phyloP scores from a whole-genome alignment of 1,284 basidiomycete genomes.

The Ganoderma leucocontextum region DNA sequence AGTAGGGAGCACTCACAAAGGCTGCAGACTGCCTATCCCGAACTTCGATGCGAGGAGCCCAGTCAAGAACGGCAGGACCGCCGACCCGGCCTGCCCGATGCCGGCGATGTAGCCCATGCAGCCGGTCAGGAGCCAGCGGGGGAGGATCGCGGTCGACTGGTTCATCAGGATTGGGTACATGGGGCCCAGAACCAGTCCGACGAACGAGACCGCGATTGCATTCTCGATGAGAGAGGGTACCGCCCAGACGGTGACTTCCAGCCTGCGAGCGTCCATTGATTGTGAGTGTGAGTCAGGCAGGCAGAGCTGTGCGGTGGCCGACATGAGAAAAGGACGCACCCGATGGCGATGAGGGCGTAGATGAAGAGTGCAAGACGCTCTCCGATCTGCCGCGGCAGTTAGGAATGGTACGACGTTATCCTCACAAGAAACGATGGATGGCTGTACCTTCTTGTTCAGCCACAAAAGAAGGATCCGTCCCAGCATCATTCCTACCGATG shows the following conservation, averaged over 20 bases:
- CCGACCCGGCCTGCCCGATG: slow-evolving; percentile 72
- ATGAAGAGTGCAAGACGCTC: slow-evolving; percentile 60
- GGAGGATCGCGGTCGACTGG: slow-evolving; percentile 62
- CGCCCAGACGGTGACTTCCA: slow-evolving; percentile 72
- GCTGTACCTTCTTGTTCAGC: slow-evolving; percentile 62
- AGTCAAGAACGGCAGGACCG: slow-evolving; percentile 71
- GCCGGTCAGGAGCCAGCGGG: slow-evolving; percentile 66
- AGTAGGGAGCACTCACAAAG: slow-evolving; percentile 56
- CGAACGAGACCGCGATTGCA: slow-evolving; percentile 64
- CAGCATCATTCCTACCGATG: slow-evolving; percentile 57
- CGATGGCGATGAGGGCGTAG: slow-evolving; percentile 59
- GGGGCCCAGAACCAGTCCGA: slow-evolving; percentile 55
- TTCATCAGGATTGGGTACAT: slow-evolving; percentile 78
- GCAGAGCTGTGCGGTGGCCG: not conserved
- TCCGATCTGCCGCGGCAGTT: slow-evolving; percentile 50
- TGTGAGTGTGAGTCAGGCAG: not conserved
- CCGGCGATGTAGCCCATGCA: slow-evolving; percentile 75
- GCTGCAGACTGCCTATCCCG: slow-evolving; percentile 65
- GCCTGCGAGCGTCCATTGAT: slow-evolving; percentile 41
- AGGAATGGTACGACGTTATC: not conserved
- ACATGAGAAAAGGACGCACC: slow-evolving; percentile 44
- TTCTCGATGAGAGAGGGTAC: slow-evolving; percentile 65
- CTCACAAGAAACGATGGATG: not conserved
- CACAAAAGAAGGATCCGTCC: slow-evolving; percentile 64
- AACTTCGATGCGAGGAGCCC: slow-evolving; percentile 62